These are phyloP conservation scores for Oryza glumipatula DNA, from an alignment of 176 grass and related monocot genomes.

Conservation along the genomic window DNA sequence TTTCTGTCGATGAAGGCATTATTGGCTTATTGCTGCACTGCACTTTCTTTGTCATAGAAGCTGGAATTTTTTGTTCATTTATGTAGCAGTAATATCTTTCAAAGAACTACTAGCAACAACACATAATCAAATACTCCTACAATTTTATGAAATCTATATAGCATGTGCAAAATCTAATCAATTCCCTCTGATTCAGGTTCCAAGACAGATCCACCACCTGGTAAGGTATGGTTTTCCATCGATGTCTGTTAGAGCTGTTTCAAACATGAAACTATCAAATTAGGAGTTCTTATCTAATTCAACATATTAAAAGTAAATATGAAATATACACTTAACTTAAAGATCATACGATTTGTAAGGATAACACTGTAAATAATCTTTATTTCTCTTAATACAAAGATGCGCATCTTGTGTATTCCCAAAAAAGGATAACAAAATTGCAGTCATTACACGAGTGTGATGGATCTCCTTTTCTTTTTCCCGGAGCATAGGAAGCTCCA, in stretches of 20 bases:
- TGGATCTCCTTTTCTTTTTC: no score
- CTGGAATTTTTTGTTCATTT: not conserved
- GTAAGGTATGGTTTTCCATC: conserved; percentile 37
- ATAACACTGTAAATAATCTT: no score
- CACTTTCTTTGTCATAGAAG: not conserved
- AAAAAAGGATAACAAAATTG: no score
- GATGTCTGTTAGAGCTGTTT: not conserved
- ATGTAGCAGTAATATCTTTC: not conserved
- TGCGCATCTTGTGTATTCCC: no score
- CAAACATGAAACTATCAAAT: not conserved
- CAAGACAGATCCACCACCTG: conserved; percentile 35
- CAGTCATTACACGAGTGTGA: no score
- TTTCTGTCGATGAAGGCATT: not conserved
- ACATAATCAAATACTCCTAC: not conserved
- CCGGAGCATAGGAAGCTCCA: no score
- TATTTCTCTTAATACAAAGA: no score
- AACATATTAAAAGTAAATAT: no score
- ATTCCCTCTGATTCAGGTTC: conserved; percentile 34
- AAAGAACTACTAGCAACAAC: not conserved
- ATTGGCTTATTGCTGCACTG: not conserved
- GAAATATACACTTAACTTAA: no score
- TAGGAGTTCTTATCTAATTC: no score
- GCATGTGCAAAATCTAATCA: not conserved
- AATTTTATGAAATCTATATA: not conserved
- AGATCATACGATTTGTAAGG: no score